phyloP scores from a whole-genome alignment of 345 rosid genomes.

The Iberis pinnata region DNA sequence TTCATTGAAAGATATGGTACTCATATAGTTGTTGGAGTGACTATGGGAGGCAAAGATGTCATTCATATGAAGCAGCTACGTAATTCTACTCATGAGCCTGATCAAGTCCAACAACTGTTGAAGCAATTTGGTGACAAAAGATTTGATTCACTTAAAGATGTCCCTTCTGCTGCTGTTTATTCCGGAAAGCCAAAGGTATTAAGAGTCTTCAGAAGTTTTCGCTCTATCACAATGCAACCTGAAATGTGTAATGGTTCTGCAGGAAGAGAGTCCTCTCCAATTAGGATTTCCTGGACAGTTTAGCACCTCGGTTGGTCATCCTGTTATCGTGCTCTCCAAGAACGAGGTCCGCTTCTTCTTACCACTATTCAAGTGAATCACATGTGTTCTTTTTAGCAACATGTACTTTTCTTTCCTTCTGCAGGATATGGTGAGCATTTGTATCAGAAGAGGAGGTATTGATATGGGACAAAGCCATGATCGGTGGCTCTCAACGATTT shows the following conservation, averaged over 20 bases:
- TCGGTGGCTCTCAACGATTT: slow-evolving; percentile 78
- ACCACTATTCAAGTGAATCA: neutral
- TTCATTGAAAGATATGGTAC: slow-evolving; percentile 86
- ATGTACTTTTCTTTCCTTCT: slow-evolving; percentile 10
- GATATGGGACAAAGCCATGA: slow-evolving; percentile 67
- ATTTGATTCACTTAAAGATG: slow-evolving; percentile 27
- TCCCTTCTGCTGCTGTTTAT: slow-evolving; percentile 15
- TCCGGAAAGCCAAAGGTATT: slow-evolving; percentile 41
- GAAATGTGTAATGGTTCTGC: slow-evolving; percentile 17
- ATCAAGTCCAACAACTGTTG: slow-evolving; percentile 54
- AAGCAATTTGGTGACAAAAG: slow-evolving; percentile 58
- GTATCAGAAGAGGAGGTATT: slow-evolving; percentile 64
- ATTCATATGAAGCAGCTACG: slow-evolving; percentile 62
- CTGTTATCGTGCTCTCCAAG: slow-evolving; percentile 46
- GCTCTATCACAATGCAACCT: neutral
- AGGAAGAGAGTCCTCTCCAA: slow-evolving; percentile 41
- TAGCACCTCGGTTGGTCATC: slow-evolving; percentile 35
- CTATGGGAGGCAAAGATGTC: slow-evolving; percentile 85
- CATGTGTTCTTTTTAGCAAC: neutral
- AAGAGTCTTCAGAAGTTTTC: neutral
- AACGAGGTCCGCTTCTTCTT: slow-evolving; percentile 44
- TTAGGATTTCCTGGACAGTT: slow-evolving; percentile 38
- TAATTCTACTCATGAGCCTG: slow-evolving; percentile 49
- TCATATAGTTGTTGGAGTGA: slow-evolving; percentile 68
- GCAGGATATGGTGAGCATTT: slow-evolving; percentile 50